These are phyloP conservation scores for Talaromyces liani DNA, from an alignment of 495 filamentous ascomycete species.

Conservation along the genomic window DNA sequence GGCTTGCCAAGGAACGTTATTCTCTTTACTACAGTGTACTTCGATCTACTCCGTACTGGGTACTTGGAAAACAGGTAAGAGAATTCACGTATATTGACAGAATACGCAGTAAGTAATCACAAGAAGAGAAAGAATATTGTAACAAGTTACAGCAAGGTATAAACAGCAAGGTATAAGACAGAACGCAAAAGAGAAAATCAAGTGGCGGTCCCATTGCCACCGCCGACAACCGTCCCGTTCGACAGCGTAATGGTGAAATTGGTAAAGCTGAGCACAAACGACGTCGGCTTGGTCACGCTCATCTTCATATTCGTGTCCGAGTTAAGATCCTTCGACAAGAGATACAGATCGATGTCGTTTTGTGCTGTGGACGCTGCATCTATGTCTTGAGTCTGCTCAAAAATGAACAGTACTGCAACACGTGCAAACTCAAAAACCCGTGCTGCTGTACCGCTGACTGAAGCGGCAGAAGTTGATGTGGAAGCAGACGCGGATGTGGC, in stretches of 20 bases:
- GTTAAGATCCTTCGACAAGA: constrained; percentile 7
- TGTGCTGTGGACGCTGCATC: constrained; percentile 18
- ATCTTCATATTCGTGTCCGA: constrained; percentile 7
- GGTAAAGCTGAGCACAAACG: constrained; percentile 35
- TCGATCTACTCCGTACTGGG: no score
- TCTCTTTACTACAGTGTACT: not conserved
- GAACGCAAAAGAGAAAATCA: constrained; percentile 1
- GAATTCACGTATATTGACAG: not conserved
- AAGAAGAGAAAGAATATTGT: constrained; percentile 7
- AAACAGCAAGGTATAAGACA: not conserved
- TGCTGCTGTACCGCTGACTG: not conserved
- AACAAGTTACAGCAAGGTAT: constrained; percentile 1
- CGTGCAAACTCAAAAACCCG: constrained; percentile 39
- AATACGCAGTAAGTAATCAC: not conserved
- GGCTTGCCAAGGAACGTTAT: not conserved
- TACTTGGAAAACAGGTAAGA: not conserved
- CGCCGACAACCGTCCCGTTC: constrained; percentile 34
- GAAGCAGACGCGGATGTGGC: constrained; percentile 14
- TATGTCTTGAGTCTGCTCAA: constrained; percentile 38
- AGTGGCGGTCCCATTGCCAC: constrained; percentile 12
- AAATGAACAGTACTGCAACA: constrained; percentile 41
- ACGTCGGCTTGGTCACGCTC: constrained; percentile 11
- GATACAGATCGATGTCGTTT: constrained; percentile 5
- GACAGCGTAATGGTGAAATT: constrained; percentile 33
- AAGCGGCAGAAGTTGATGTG: constrained; percentile 10